Evolutionary conservation across 768 basidiomycete genomes (phyloP).

Genomic region (Glaciozyma martinii): DNA sequence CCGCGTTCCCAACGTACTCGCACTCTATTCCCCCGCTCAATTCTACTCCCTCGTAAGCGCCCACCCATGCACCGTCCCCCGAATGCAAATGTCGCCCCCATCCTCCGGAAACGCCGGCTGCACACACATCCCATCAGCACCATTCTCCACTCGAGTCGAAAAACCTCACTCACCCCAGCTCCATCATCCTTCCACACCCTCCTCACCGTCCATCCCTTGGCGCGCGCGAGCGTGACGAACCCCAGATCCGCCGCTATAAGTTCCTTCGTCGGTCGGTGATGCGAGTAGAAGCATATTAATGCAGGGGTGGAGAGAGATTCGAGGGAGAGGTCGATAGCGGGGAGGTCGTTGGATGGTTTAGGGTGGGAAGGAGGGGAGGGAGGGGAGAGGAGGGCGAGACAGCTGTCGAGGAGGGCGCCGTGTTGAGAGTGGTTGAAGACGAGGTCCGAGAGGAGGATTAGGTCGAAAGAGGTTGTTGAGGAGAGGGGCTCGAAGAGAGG

Average conservation of each 20-base stretch:
- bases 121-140: neutral
- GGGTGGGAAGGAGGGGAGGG: neutral
- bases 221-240: slow-evolving; percentile 20
- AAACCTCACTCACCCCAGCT: slow-evolving; percentile 31
- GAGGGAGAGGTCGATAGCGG: slow-evolving; percentile 3
- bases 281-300: slow-evolving; percentile 33
- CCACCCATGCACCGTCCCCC: slow-evolving; percentile 35
- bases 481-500: slow-evolving; percentile 42
- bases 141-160: neutral
- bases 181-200: slow-evolving; percentile 30
- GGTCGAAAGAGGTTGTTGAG: slow-evolving; percentile 48
- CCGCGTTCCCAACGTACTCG: too few relatives aligned
- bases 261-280: slow-evolving; percentile 27
- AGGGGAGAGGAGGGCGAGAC: slow-evolving; percentile 38
- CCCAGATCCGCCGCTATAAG: slow-evolving; percentile 26
- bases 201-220: slow-evolving; percentile 27
- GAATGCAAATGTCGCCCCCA: slow-evolving; percentile 26
- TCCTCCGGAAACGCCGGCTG: slow-evolving; percentile 37
- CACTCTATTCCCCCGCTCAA: neutral
- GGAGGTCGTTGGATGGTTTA: neutral
- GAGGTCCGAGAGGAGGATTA: slow-evolving; percentile 83
- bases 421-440: slow-evolving; percentile 56
- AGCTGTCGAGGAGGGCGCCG: slow-evolving; percentile 66
- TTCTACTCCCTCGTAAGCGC: slow-evolving; percentile 14
- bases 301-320: neutral